These are phyloP conservation scores for Sphagnurus paluster DNA, from an alignment of 1,284 basidiomycete genomes.

Conservation along the genomic window DNA sequence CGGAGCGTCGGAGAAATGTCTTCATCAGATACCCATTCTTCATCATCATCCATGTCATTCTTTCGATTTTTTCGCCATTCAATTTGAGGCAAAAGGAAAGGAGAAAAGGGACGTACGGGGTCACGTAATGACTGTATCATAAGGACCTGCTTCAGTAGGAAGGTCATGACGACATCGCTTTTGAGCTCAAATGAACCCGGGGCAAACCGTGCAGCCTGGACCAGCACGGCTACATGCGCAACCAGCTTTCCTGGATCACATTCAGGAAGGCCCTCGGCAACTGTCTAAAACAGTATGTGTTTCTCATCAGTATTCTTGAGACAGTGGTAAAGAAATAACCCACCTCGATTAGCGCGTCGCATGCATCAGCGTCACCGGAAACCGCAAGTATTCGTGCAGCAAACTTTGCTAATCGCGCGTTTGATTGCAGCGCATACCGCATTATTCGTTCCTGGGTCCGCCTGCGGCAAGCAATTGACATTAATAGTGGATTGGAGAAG, in stretches of 20 bases:
- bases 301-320: neutral
- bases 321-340: conserved; percentile 20
- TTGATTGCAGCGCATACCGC: conserved; percentile 61
- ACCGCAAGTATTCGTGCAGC: conserved; percentile 78
- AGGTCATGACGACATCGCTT: conserved; percentile 71
- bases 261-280: conserved; percentile 55
- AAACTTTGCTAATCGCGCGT: conserved; percentile 81
- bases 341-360: conserved; percentile 66
- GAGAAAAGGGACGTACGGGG: conserved; percentile 31
- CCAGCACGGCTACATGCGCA: conserved; percentile 70
- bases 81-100: neutral
- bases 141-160: conserved; percentile 75
- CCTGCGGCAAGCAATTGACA: conserved; percentile 32
- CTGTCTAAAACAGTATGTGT: conserved; percentile 40
- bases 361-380: conserved; percentile 52
- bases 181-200: conserved; percentile 77
- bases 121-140: conserved; percentile 49
- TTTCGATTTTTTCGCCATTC: conserved; percentile 33
- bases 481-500: conserved; percentile 1
- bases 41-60: conserved; percentile 50
- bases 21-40: conserved; percentile 77
- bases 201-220: conserved; percentile 71
- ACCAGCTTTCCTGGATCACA: conserved; percentile 58
- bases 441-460: conserved; percentile 68
- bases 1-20: conserved; percentile 54